phyloP scores from a whole-genome alignment of 345 rosid genomes.

The Linum usitatissimum region DNA sequence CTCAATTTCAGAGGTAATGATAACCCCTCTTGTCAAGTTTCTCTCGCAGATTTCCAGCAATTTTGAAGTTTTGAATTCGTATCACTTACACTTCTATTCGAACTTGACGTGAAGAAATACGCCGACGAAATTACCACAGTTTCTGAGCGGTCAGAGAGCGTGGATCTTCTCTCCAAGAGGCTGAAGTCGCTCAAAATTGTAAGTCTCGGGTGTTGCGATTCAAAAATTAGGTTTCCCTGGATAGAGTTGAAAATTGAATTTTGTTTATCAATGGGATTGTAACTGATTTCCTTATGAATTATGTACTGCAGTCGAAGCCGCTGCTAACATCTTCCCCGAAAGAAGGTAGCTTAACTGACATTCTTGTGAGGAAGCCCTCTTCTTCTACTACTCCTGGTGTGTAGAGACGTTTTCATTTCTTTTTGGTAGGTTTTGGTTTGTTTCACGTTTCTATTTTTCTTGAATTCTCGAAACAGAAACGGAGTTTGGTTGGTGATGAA shows the following conservation, averaged over 20 bases:
- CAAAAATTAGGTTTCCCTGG: neutral
- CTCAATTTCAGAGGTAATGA: slow-evolving; percentile 38
- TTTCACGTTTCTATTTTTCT: neutral
- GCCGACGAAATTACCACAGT: slow-evolving; percentile 75
- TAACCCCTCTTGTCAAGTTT: neutral
- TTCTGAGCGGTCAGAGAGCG: slow-evolving; percentile 44
- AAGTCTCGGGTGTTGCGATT: slow-evolving; percentile 15
- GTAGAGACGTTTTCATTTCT: slow-evolving; percentile 4
- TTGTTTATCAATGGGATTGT: neutral
- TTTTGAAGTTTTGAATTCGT: neutral
- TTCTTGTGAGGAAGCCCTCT: slow-evolving; percentile 64
- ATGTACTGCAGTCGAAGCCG: slow-evolving; percentile 48
- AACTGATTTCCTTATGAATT: neutral
- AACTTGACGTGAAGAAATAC: slow-evolving; percentile 17
- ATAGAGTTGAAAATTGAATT: neutral
- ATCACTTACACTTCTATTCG: neutral
- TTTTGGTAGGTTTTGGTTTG: neutral
- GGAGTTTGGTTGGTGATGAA: slow-evolving; percentile 8
- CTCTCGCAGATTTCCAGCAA: neutral
- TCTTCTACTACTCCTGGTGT: slow-evolving; percentile 50
- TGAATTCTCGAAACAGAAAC: neutral
- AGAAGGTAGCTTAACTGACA: slow-evolving; percentile 78
- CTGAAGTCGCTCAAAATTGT: slow-evolving; percentile 75
- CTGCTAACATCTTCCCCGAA: slow-evolving; percentile 56
- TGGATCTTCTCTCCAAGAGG: slow-evolving; percentile 66